phyloP scores from a whole-genome alignment of 2,329 filamentous ascomycete species.

The Fusarium sp. region DNA sequence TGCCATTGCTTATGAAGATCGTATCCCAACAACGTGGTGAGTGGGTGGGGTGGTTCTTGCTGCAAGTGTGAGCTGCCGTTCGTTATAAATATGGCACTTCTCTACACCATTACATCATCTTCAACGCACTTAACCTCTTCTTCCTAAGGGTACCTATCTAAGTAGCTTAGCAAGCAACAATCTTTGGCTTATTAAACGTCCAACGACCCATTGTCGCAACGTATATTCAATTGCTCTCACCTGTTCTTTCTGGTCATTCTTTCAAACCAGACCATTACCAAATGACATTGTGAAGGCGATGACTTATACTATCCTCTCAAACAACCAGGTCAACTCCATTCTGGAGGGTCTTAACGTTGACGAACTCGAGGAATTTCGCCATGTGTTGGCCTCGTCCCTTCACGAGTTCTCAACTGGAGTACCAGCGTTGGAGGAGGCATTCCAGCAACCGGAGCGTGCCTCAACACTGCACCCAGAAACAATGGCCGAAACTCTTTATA shows the following conservation, averaged over 20 bases:
- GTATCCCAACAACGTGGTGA: constrained; percentile 25
- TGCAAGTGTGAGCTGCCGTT: constrained; percentile 13
- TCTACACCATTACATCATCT: constrained; percentile 42
- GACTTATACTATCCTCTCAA: constrained; percentile 69
- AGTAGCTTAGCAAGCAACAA: constrained; percentile 34
- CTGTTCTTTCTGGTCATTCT: not conserved
- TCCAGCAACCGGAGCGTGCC: constrained; percentile 68
- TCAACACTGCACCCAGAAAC: constrained; percentile 61
- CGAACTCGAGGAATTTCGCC: constrained; percentile 66
- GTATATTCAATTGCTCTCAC: not conserved
- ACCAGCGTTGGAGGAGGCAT: constrained; percentile 58
- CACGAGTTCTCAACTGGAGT: constrained; percentile 72
- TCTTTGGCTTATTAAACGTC: not conserved
- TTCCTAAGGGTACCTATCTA: not conserved
- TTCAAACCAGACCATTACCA: constrained; percentile 4
- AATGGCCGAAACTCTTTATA: constrained; percentile 75
- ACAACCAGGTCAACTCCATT: constrained; percentile 66
- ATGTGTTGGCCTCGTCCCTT: constrained; percentile 63
- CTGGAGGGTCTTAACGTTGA: constrained; percentile 65
- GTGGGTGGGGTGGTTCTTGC: constrained; percentile 45
- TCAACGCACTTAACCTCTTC: constrained; percentile 21
- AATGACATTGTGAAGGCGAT: constrained; percentile 53
- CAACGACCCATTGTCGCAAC: not conserved
- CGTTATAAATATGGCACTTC: constrained; percentile 5
- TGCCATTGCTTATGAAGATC: constrained; percentile 19